These are phyloP conservation scores for Mikania micrantha DNA, from an alignment of 129 eudicot genomes.

Conservation along the genomic window DNA sequence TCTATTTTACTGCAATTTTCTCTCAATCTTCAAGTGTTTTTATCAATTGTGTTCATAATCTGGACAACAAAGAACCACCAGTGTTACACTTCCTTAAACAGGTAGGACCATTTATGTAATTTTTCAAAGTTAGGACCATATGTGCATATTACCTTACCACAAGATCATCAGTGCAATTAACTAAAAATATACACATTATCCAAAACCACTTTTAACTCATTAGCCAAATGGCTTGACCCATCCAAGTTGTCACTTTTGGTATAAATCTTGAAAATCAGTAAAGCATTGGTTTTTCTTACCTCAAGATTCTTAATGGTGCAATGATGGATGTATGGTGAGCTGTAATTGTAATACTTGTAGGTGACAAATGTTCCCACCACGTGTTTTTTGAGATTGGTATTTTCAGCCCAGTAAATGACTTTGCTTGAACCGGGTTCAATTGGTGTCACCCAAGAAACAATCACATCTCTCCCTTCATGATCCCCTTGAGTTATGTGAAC, in stretches of 20 bases:
- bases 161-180: no score
- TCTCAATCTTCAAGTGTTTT: no score
- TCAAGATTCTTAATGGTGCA: slow-evolving; percentile 60
- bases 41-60: no score
- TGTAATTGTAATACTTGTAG: slow-evolving; percentile 78
- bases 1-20: no score
- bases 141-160: no score
- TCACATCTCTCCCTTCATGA: slow-evolving; percentile 66
- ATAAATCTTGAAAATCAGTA: slow-evolving; percentile 1
- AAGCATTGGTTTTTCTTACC: slow-evolving; percentile 27
- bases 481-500: slow-evolving; percentile 98
- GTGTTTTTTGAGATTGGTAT: slow-evolving; percentile 25
- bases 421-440: slow-evolving; percentile 64
- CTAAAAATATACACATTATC: no score
- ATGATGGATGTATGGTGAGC: slow-evolving; percentile 88
- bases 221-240: not conserved
- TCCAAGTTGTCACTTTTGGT: not conserved
- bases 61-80: no score
- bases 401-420: slow-evolving; percentile 68
- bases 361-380: slow-evolving; percentile 48
- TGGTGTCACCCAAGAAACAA: slow-evolving; percentile 77
- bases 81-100: no score
- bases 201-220: not conserved
- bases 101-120: no score
- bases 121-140: no score